phyloP scores from a whole-genome alignment of 257 asterid genomes.

The Petrea volubilis region DNA sequence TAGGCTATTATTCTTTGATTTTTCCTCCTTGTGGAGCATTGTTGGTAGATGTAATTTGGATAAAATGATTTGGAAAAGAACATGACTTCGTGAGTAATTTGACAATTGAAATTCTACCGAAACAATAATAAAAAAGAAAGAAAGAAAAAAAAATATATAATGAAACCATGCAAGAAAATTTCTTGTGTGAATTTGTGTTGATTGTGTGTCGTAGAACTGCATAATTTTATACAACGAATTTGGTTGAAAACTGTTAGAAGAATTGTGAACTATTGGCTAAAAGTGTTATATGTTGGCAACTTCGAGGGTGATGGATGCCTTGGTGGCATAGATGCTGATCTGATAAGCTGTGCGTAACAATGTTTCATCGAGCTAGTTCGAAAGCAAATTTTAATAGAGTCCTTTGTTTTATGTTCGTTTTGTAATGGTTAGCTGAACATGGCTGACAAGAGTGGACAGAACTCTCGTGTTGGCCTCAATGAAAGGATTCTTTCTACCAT shows the following conservation, averaged over 20 bases:
- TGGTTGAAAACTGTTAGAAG: background rate
- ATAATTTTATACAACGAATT: background rate
- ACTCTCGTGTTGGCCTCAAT: constrained; percentile 49
- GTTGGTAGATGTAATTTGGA: background rate
- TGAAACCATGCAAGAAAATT: background rate
- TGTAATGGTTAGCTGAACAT: constrained; percentile 32
- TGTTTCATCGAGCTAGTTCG: background rate
- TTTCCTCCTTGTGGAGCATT: background rate
- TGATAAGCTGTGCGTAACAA: background rate
- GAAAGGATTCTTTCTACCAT: constrained; percentile 82
- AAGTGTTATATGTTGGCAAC: background rate
- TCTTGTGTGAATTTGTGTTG: background rate
- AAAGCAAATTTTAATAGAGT: background rate
- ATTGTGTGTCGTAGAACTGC: background rate
- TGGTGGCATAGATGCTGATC: background rate
- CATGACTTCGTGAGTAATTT: background rate
- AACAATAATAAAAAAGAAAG: background rate
- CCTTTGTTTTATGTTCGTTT: background rate
- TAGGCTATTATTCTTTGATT: no score
- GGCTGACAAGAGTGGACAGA: constrained; percentile 43
- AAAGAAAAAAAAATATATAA: no score
- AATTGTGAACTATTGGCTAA: background rate
- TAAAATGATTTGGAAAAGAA: background rate
- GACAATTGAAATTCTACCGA: background rate
- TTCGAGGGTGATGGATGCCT: background rate